These are phyloP conservation scores for Apiotrichum sp. DNA, from an alignment of 1,284 basidiomycete species.

Conservation along the genomic window DNA sequence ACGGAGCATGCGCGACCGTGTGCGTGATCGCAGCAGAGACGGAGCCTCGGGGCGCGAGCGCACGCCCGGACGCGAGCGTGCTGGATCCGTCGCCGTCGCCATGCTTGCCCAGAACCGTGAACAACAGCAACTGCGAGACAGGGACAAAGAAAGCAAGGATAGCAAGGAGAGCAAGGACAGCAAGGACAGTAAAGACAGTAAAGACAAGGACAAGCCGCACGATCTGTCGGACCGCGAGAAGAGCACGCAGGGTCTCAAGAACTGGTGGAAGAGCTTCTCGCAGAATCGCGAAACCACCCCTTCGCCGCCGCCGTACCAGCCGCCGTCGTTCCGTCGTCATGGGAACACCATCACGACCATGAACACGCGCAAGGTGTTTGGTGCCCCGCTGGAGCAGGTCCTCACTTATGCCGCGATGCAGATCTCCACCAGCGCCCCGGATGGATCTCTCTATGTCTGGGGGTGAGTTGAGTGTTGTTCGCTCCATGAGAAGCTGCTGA, in stretches of 20 bases:
- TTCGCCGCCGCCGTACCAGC: constrained; percentile 1
- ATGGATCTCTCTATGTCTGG: constrained; percentile 78
- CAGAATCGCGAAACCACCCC: not conserved
- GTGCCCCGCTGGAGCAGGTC: constrained; percentile 73
- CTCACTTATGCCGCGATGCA: constrained; percentile 84
- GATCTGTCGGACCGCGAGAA: constrained; percentile 27
- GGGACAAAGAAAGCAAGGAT: no score
- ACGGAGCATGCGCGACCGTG: constrained; percentile 4
- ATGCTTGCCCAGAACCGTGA: not conserved
- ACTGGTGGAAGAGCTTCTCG: constrained; percentile 72
- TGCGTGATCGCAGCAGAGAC: not conserved
- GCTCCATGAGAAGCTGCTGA: constrained; percentile 25
- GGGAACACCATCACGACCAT: constrained; percentile 1
- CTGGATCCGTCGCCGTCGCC: not conserved
- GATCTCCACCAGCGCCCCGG: constrained; percentile 82
- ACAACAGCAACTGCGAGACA: not conserved
- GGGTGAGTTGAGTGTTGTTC: constrained; percentile 45
- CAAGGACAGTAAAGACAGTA: no score
- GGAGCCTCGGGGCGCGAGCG: not conserved
- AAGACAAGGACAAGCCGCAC: not conserved
- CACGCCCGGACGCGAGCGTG: not conserved
- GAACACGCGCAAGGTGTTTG: constrained; percentile 60
- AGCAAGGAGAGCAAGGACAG: no score
- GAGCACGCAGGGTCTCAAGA: constrained; percentile 54
- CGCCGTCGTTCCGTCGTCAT: constrained; percentile 5